A percentile compares a stretch with the other conserved stretches of the same genome.
Evolutionary conservation across 192 early-diverging fungal genomes (phyloP).

Genomic region (Backusella sp.): DNA sequence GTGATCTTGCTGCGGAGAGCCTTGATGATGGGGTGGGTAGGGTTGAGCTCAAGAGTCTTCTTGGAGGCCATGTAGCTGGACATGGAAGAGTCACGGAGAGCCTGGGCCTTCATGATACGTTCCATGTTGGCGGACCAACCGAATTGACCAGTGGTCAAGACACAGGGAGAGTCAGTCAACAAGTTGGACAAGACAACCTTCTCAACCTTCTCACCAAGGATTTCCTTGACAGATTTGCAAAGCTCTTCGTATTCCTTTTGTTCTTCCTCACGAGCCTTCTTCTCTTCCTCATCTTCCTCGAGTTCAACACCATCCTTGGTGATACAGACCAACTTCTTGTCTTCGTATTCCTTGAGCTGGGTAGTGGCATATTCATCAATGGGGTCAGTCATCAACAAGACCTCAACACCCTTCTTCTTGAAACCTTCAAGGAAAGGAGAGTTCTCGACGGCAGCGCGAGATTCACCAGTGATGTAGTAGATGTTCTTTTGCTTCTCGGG

Average conservation of each 20-base stretch:
- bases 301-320: constrained; percentile 99
- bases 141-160: constrained; percentile 97
- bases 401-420: constrained; percentile 99
- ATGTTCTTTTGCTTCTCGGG: constrained; percentile 99
- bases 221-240: constrained; percentile 94
- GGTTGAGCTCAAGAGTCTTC: constrained; percentile 99
- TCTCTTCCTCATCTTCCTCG: constrained; percentile 98
- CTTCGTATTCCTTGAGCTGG: constrained; percentile 99
- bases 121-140: constrained; percentile 99
- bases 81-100: constrained; percentile 98
- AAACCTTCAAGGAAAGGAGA: constrained; percentile 98
- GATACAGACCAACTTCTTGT: constrained; percentile 96
- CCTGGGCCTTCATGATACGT: constrained; percentile 99
- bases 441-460: constrained; percentile 90
- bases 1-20: constrained; percentile 90
- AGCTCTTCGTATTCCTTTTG: constrained; percentile 88
- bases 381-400: constrained; percentile 98
- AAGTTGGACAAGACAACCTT: constrained; percentile 84
- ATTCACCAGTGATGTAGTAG: constrained; percentile 99
- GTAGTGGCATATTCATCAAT: constrained; percentile 99
- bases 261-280: constrained; percentile 92
- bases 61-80: constrained; percentile 99
- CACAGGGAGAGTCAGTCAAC: constrained; percentile 97
- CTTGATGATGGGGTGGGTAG: constrained; percentile 92
- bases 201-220: constrained; percentile 99